These are phyloP conservation scores for Epipyxis sp. DNA, from an alignment of 108 stramenopile species.

Conservation along the genomic window DNA sequence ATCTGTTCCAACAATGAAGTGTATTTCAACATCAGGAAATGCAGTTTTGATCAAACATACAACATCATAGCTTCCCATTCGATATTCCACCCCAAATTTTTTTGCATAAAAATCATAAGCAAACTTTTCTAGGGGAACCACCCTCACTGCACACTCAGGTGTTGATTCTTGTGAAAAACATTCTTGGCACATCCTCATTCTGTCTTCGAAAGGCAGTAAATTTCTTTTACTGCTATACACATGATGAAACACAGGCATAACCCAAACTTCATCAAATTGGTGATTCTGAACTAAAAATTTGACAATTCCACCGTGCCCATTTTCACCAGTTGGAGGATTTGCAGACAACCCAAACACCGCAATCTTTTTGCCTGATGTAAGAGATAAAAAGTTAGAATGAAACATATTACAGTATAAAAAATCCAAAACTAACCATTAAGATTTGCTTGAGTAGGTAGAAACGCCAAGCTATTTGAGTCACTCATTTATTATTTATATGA, in stretches of 20 bases:
- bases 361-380: too few species aligned
- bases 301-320: conserved; percentile 31
- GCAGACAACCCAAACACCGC: conserved; percentile 32
- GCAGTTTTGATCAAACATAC: neutral
- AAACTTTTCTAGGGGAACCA: neutral
- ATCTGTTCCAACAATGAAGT: conserved; percentile 9
- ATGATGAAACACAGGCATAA: conserved; percentile 32
- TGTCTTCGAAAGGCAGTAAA: conserved; percentile 28
- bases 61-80: conserved; percentile 1
- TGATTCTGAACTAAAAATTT: neutral
- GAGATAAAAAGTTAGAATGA: too few species aligned
- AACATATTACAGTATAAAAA: too few species aligned
- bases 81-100: neutral
- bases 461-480: too few species aligned
- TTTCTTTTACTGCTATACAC: conserved; percentile 10
- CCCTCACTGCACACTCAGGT: neutral
- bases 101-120: neutral
- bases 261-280: conserved; percentile 37
- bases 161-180: neutral
- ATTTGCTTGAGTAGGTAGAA: too few species aligned
- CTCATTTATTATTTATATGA: too few species aligned
- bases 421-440: too few species aligned
- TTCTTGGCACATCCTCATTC: conserved; percentile 7
- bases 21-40: neutral
- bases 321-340: conserved; percentile 33